Conservation (phyloP, 495 filamentous ascomycete species). For the Penicillium lividum region DNA sequence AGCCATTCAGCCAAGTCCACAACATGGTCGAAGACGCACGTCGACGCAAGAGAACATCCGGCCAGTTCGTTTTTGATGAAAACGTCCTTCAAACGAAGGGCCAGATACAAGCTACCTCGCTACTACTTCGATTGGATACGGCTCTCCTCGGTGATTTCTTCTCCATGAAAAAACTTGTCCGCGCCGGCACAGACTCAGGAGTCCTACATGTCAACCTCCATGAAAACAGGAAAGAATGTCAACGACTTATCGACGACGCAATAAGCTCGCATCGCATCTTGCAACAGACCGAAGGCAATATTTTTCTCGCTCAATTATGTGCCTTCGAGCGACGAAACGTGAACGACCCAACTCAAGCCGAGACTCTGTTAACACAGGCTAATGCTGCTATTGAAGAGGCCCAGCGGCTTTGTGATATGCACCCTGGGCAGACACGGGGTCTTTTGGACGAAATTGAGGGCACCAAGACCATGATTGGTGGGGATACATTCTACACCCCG, state of each 20-base stretch:
- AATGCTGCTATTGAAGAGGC: not conserved
- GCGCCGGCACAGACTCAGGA: not conserved
- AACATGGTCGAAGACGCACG: constrained; percentile 8
- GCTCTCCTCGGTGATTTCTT: constrained; percentile 9
- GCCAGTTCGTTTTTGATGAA: constrained; percentile 5
- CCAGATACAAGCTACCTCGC: constrained; percentile 2
- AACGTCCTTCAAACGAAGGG: constrained; percentile 4
- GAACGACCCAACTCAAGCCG: not conserved
- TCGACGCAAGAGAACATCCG: not conserved
- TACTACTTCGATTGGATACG: constrained; percentile 5
- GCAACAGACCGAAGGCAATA: not conserved
- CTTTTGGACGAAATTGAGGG: constrained; percentile 9
- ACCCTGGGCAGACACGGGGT: constrained; percentile 2
- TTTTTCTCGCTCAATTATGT: constrained; percentile 6
- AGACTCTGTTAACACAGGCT: not conserved
- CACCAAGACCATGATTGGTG: not conserved
- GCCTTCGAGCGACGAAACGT: not conserved
- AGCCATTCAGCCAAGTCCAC: constrained; percentile 3
- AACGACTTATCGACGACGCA: not conserved
- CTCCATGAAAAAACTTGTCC: not conserved
- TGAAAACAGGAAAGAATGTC: not conserved
- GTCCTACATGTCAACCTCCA: not conserved
- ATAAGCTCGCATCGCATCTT: not conserved
- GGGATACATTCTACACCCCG: constrained; percentile 1
- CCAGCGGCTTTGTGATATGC: not conserved